Percentiles rank a stretch among this genome's conserved stretches.
phyloP scores from a whole-genome alignment of 495 filamentous ascomycete species.

The Lasiosphaeria ovina region DNA sequence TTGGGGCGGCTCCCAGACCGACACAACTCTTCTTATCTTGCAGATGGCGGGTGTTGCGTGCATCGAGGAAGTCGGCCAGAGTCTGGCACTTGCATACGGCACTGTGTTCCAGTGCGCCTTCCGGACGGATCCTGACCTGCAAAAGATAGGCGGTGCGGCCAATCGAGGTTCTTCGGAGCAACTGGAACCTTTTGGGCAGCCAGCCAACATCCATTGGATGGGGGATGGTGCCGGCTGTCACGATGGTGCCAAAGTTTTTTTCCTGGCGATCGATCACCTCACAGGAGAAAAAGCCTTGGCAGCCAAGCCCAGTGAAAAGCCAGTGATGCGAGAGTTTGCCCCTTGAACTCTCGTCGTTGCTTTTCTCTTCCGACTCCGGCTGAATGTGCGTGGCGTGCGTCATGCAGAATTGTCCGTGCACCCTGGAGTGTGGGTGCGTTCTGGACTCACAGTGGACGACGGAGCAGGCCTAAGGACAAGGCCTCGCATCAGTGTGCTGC shows the following conservation, averaged over 20 bases:
- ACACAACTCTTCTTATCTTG: neutral
- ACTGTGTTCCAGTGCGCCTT: neutral
- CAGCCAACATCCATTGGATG: neutral
- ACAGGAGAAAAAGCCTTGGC: neutral
- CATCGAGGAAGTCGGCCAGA: neutral
- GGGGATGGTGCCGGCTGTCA: neutral
- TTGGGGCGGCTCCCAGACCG: no score
- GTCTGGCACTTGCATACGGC: neutral
- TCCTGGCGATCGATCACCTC: constrained; percentile 1
- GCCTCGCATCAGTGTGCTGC: constrained; percentile 19
- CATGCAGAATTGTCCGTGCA: constrained; percentile 32
- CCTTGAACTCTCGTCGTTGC: constrained; percentile 3
- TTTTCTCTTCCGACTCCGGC: constrained; percentile 16
- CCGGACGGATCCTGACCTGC: neutral
- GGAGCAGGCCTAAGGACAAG: constrained; percentile 17
- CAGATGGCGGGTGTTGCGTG: neutral
- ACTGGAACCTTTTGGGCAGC: neutral
- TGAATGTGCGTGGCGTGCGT: constrained; percentile 24
- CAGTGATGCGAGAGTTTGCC: neutral
- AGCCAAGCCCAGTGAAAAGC: neutral
- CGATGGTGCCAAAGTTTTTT: neutral
- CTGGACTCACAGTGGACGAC: constrained; percentile 22
- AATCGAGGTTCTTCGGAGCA: neutral
- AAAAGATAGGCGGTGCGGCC: neutral
- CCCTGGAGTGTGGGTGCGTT: constrained; percentile 20